phyloP scores from a whole-genome alignment of 768 basidiomycete genomes.

The Sporobolomyces pararoseus region DNA sequence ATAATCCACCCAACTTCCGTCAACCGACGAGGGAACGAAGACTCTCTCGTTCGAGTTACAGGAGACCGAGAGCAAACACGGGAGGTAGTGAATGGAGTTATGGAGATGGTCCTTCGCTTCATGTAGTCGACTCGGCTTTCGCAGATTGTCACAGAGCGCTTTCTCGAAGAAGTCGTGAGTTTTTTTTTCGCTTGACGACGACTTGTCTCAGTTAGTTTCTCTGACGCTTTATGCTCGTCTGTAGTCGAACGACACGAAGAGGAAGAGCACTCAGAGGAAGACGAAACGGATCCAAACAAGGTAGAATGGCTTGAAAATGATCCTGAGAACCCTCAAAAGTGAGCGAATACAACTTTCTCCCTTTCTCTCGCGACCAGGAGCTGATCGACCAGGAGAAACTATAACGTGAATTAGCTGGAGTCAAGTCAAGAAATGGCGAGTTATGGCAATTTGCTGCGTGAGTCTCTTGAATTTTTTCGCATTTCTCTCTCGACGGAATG shows the following conservation, averaged over 20 bases:
- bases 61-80: conserved; percentile 8
- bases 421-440: conserved; percentile 51
- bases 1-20: background rate
- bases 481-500: too few species aligned
- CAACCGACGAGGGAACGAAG: conserved; percentile 1
- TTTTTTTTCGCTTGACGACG: background rate
- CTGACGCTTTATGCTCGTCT: background rate
- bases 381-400: too few species aligned
- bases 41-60: conserved; percentile 11
- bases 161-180: conserved; percentile 13
- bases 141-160: conserved; percentile 3
- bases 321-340: conserved; percentile 37
- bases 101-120: conserved; percentile 5
- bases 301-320: conserved; percentile 33
- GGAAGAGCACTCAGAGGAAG: background rate
- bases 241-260: conserved; percentile 13
- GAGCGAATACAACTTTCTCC: background rate
- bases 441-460: conserved; percentile 54
- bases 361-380: too few species aligned
- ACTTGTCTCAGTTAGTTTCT: too few species aligned
- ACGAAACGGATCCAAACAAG: conserved; percentile 31
- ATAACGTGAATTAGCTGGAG: background rate
- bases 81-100: conserved; percentile 9
- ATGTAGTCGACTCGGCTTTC: conserved; percentile 25
- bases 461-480: too few species aligned